Conservation (phyloP, 2,329 filamentous ascomycete species). For the Scopulariopsis brevicaulis region DNA sequence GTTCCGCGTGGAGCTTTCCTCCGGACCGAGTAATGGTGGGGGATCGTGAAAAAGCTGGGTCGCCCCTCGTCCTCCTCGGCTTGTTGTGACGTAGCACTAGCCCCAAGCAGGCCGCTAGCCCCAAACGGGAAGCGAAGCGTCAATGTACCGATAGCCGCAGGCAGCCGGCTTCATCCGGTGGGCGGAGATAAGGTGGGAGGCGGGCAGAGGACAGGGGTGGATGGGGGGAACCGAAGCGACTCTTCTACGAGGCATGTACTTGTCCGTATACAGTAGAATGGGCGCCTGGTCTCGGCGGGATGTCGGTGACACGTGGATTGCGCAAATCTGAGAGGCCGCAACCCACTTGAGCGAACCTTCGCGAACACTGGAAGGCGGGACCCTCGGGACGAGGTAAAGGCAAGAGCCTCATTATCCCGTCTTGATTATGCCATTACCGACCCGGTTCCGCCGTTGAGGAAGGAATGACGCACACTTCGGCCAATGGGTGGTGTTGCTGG, state of each 20-base stretch:
- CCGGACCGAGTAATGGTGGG: background rate
- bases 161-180: background rate
- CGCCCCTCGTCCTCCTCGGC: background rate
- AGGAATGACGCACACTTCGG: background rate
- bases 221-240: too few relatives aligned
- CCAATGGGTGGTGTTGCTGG: background rate
- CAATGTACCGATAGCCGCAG: background rate
- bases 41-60: background rate
- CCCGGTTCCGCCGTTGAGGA: background rate
- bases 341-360: too few relatives aligned
- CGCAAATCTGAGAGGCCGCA: too few relatives aligned
- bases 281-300: too few relatives aligned
- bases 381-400: background rate
- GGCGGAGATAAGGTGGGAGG: too few relatives aligned
- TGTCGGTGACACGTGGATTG: too few relatives aligned
- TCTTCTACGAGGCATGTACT: too few relatives aligned
- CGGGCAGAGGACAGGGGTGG: too few relatives aligned
- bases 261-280: too few relatives aligned
- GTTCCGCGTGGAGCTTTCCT: background rate
- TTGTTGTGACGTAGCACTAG: constrained; percentile 1
- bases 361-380: too few relatives aligned
- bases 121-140: background rate
- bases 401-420: background rate
- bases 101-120: background rate
- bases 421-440: background rate